These are phyloP conservation scores for Miscanthus lutarioriparius DNA, from an alignment of 176 grass and related monocot genomes.

Conservation along the genomic window DNA sequence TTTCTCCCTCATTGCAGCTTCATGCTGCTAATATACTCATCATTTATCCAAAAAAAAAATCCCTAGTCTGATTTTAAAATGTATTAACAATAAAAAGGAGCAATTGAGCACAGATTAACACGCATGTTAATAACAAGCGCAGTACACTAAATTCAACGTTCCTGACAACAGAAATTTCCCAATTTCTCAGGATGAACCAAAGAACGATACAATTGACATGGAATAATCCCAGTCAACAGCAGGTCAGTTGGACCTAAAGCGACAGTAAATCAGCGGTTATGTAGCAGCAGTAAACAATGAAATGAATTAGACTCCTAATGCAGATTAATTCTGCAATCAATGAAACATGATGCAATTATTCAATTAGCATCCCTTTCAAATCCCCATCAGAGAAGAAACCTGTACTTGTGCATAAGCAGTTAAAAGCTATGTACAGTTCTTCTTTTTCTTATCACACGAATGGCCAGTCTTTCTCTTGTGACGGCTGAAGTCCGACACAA, in stretches of 20 bases:
- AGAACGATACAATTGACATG: constrained; percentile 45
- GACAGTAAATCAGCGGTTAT: constrained; percentile 31
- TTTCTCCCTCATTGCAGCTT: too few species aligned
- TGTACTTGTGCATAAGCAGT: constrained; percentile 40
- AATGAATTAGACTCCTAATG: constrained; percentile 61
- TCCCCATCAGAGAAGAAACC: constrained; percentile 45
- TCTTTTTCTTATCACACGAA: constrained; percentile 65
- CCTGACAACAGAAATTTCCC: constrained; percentile 27
- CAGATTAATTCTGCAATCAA: constrained; percentile 43
- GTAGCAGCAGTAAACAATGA: constrained; percentile 42
- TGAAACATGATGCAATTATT: constrained; percentile 54
- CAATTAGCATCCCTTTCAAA: constrained; percentile 48
- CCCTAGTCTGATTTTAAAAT: too few species aligned
- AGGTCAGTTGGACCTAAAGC: constrained; percentile 47
- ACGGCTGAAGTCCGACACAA: constrained; percentile 96
- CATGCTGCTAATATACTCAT: too few species aligned
- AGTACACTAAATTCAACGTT: constrained; percentile 20
- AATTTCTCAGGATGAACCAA: constrained; percentile 20
- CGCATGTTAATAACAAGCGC: background rate
- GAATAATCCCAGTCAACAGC: constrained; percentile 40
- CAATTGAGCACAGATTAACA: constrained; percentile 1
- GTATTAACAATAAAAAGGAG: background rate
- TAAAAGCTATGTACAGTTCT: constrained; percentile 65
- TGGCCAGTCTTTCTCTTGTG: constrained; percentile 99
- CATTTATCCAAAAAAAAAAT: too few species aligned